A percentile compares a stretch with the other conserved stretches of the same genome.
These are phyloP conservation scores for Yarrowia keelungensis DNA, from an alignment of 805 yeast genomes.

Conservation along the genomic window DNA sequence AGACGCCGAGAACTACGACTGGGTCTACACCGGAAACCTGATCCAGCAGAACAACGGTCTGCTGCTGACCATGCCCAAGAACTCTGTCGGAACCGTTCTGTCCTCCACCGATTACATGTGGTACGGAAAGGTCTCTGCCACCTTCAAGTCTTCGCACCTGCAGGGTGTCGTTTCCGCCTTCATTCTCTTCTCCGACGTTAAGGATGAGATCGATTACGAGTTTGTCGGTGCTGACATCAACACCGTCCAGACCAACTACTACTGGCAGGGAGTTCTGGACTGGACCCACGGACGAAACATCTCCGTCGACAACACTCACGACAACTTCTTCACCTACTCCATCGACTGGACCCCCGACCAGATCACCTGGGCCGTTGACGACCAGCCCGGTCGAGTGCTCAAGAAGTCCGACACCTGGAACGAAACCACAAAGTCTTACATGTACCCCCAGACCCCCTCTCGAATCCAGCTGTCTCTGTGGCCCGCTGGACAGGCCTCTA, in stretches of 20 bases:
- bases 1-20: constrained; percentile 67
- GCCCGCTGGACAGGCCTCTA: constrained; percentile 61
- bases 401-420: constrained; percentile 62
- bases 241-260: constrained; percentile 77
- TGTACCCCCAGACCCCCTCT: constrained; percentile 93
- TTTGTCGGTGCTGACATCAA: constrained; percentile 77
- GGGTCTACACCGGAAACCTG: constrained; percentile 66
- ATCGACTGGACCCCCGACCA: constrained; percentile 83
- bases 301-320: constrained; percentile 61
- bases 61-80: constrained; percentile 78
- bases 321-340: constrained; percentile 73
- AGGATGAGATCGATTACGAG: constrained; percentile 92
- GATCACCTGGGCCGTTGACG: constrained; percentile 77
- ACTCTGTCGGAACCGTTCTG: constrained; percentile 76
- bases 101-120: constrained; percentile 81
- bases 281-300: constrained; percentile 63
- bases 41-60: constrained; percentile 61
- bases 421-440: constrained; percentile 65
- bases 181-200: constrained; percentile 79
- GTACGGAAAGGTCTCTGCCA: constrained; percentile 82
- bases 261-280: constrained; percentile 74
- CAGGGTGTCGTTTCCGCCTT: constrained; percentile 85
- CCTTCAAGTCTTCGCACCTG: constrained; percentile 73
- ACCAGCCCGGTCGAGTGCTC: constrained; percentile 68
- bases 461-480: constrained; percentile 70